Evolutionary conservation across 768 basidiomycete genomes (phyloP), one percentile per base, ranked within the genome.

Genomic region (Melanogaster broomeanus): DNA sequence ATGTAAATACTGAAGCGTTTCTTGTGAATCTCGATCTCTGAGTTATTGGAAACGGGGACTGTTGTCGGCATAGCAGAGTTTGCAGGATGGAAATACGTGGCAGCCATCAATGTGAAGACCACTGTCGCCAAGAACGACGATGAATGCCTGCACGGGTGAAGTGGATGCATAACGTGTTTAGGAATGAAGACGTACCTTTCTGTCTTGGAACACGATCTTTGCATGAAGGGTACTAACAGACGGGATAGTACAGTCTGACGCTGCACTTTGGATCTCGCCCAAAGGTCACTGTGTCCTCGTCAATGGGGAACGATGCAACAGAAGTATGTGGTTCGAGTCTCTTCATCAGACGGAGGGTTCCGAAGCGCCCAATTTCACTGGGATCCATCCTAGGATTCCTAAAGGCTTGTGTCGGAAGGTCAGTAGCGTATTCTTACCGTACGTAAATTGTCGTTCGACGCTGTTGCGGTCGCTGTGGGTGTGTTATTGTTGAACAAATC

Each of bases 1-100:
- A 90, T 5, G 75, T 74, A 65, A 89, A 90, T n/a, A 74, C 70
- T n/a, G 64, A 90, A 90, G 6, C 79, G 75, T 59, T 89, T 90
- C 39, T 75, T 77, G 61, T 81, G 82, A 13, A 90, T 84, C 55
- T 85, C 83, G 38, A 90, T 75, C 31, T 82, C 78, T 7, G 85
- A 82, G 64, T 81, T 77, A 64, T 87, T 88, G 10, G 74, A 73
- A 16, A 90, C 70, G 6, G 87, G 82, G n/a, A 89, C 74, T 1
- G 78, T 87, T 2, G 77, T 78, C 22, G 77, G 77, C 9, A 55
- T 48, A 11, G 60, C 52, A n/a, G 57, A 40, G 2, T 62, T 44
- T 7, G 61, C 38, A 19, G n/a, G 74, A 70, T 0, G 87, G 85
- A 50, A 76, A 80, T 4, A 89, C 81, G 48, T 74, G 67, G 55